These are phyloP conservation scores for Dactylellina haptotyla DNA, from an alignment of 2,329 filamentous ascomycete species.

Conservation along the genomic window DNA sequence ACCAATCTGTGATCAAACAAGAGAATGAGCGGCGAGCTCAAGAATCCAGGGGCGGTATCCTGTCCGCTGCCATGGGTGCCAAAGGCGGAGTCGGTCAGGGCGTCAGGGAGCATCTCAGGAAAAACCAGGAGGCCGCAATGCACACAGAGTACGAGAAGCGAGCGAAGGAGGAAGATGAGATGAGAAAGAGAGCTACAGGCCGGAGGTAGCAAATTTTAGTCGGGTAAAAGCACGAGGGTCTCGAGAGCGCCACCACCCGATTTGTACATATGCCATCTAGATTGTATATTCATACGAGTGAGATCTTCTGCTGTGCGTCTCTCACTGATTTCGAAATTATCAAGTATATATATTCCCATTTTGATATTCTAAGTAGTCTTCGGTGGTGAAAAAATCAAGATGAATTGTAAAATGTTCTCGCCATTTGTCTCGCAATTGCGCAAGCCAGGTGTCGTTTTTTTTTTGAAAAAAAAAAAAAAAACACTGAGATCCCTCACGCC, in stretches of 20 bases:
- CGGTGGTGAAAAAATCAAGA: too few species aligned
- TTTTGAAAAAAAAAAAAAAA: neutral
- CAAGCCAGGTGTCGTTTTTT: too few species aligned
- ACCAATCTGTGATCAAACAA: conserved; percentile 17
- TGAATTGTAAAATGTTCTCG: too few species aligned
- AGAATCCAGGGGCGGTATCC: conserved; percentile 40
- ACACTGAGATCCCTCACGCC: neutral
- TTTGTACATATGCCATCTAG: conserved; percentile 32
- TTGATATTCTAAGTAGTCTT: too few species aligned
- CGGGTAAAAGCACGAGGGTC: neutral
- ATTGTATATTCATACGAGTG: conserved; percentile 30
- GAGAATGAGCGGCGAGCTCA: conserved; percentile 35
- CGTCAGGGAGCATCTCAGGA: conserved; percentile 59
- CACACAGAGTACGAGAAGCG: conserved; percentile 58
- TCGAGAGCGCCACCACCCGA: neutral
- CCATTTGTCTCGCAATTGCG: too few species aligned
- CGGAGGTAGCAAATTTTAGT: neutral
- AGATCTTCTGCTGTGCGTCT: too few species aligned
- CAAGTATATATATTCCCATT: neutral
- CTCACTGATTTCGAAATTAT: neutral
- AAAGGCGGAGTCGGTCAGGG: conserved; percentile 57
- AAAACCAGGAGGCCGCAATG: conserved; percentile 59
- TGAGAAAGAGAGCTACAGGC: conserved; percentile 47
- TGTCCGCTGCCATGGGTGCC: conserved; percentile 55
- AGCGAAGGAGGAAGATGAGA: conserved; percentile 61